These are phyloP conservation scores for Asterophora lycoperdoides DNA, from an alignment of 768 basidiomycete species.

Conservation along the genomic window DNA sequence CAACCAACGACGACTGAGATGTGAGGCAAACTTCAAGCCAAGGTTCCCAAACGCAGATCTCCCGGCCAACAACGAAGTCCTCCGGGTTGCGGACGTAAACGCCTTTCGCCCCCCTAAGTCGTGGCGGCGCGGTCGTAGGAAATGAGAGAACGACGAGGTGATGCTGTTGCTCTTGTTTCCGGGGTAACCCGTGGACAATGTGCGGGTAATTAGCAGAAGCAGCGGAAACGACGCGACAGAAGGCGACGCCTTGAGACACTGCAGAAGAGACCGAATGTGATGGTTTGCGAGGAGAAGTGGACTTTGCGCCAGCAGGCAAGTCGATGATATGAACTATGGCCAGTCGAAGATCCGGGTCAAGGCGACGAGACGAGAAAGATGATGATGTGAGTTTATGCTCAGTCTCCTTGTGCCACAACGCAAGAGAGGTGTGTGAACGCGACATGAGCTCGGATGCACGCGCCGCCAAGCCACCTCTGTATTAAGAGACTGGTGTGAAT, in stretches of 20 bases:
- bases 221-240: constrained; percentile 34
- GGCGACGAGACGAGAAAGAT: constrained; percentile 23
- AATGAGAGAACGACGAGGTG: constrained; percentile 38
- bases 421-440: constrained; percentile 39
- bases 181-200: constrained; percentile 18
- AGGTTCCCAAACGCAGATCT: constrained; percentile 46
- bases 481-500: neutral
- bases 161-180: constrained; percentile 9
- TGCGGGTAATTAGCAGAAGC: constrained; percentile 12
- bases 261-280: constrained; percentile 17
- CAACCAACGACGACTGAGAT: constrained; percentile 6
- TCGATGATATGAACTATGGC: constrained; percentile 42
- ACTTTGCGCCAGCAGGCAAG: constrained; percentile 20
- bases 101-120: constrained; percentile 11
- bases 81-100: constrained; percentile 30
- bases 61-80: constrained; percentile 35
- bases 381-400: constrained; percentile 29
- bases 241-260: constrained; percentile 35
- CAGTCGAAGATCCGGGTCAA: constrained; percentile 40
- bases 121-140: constrained; percentile 19
- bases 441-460: constrained; percentile 41
- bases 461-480: constrained; percentile 57
- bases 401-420: constrained; percentile 51
- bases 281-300: constrained; percentile 25
- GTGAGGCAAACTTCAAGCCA: constrained; percentile 40